Evolutionary conservation across 495 filamentous ascomycete genomes (phyloP).

Genomic region (Cenococcum geophilum): DNA sequence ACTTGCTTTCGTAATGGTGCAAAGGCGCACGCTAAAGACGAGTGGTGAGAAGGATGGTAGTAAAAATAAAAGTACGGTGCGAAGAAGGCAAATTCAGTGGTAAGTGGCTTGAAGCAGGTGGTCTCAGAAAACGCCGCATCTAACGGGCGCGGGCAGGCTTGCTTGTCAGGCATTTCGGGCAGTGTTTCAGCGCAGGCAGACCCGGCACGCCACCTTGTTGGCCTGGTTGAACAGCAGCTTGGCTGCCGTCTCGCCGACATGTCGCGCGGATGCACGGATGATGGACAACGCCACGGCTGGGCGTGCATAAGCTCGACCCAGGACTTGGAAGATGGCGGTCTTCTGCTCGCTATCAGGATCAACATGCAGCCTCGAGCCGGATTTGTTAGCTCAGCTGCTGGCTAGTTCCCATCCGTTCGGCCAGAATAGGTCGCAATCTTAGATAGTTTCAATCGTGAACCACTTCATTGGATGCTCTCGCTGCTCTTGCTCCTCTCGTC

Average conservation of each 20-base stretch:
- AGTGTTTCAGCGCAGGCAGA: constrained; percentile 38
- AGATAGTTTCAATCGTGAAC: not conserved
- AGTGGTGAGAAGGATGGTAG: no score
- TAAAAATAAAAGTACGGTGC: constrained; percentile 23
- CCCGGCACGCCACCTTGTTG: constrained; percentile 32
- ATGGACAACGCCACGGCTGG: constrained; percentile 23
- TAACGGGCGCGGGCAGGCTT: constrained; percentile 30
- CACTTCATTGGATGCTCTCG: not conserved
- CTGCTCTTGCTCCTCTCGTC: not conserved
- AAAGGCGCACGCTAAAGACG: constrained; percentile 43
- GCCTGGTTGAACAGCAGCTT: constrained; percentile 29
- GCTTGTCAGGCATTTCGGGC: constrained; percentile 35
- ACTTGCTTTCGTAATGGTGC: constrained; percentile 59
- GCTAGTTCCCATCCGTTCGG: not conserved
- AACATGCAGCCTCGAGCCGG: not conserved
- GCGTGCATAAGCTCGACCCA: constrained; percentile 6
- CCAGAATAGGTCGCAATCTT: not conserved
- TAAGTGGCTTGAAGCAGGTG: constrained; percentile 36
- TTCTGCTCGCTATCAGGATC: not conserved
- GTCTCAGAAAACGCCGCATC: constrained; percentile 6
- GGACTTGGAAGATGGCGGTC: not conserved
- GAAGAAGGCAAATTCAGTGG: constrained; percentile 63
- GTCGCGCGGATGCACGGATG: constrained; percentile 19
- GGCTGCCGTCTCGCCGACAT: constrained; percentile 16
- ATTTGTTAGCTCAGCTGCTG: not conserved